Conservation (phyloP, 2,329 filamentous ascomycete genomes). For the Furcasterigmium furcatum region DNA sequence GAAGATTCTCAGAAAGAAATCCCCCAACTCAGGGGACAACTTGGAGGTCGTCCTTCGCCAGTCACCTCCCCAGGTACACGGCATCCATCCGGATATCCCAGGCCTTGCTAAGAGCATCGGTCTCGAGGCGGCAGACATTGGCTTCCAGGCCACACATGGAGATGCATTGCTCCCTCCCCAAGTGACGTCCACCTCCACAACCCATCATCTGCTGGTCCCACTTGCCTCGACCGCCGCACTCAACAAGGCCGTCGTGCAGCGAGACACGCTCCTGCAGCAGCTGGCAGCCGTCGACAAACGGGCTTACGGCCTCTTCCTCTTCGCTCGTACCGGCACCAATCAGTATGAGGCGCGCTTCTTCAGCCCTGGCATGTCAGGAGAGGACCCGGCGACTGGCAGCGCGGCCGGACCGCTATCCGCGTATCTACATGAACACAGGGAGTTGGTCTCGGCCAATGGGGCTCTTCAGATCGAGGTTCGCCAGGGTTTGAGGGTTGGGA, state of each 20-base stretch:
- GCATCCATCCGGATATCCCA: slow-evolving; percentile 6
- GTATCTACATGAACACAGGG: slow-evolving; percentile 9
- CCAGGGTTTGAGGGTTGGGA: slow-evolving; percentile 1
- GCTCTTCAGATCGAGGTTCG: background rate
- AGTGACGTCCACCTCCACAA: slow-evolving; percentile 14
- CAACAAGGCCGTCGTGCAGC: slow-evolving; percentile 6
- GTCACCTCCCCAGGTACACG: slow-evolving; percentile 8
- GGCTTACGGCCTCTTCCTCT: slow-evolving; percentile 12
- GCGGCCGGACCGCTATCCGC: slow-evolving; percentile 14
- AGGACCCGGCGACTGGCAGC: slow-evolving; percentile 17
- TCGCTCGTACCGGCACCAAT: slow-evolving; percentile 2
- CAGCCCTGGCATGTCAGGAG: slow-evolving; percentile 15
- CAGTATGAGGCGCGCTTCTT: slow-evolving; percentile 16
- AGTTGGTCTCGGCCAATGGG: background rate
- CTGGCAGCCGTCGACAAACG: slow-evolving; percentile 9
- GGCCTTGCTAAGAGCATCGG: slow-evolving; percentile 8
- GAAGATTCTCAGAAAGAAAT: background rate
- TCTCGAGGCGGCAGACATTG: slow-evolving; percentile 5
- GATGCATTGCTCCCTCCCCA: slow-evolving; percentile 6
- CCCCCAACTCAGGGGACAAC: background rate
- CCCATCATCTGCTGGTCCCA: slow-evolving; percentile 12
- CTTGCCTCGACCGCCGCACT: slow-evolving; percentile 8
- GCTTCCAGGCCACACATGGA: background rate
- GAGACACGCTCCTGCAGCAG: slow-evolving; percentile 11
- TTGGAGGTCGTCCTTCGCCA: slow-evolving; percentile 10